phyloP scores from a whole-genome alignment of 1,284 basidiomycete genomes.

The Neonothopanus nambi region DNA sequence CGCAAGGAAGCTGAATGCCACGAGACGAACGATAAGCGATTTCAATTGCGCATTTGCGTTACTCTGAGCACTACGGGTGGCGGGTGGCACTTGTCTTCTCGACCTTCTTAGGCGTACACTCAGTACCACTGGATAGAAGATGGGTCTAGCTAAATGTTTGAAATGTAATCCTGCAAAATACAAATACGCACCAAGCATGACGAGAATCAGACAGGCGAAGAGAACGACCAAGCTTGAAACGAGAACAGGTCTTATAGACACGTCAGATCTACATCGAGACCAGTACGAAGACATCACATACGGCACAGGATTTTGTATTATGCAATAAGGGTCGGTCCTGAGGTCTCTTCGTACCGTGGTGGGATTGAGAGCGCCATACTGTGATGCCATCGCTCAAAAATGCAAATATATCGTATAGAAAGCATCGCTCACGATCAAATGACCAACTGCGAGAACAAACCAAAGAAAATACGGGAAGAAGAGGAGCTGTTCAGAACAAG shows the following conservation, averaged over 20 bases:
- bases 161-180: neutral
- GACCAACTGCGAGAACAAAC: conserved; percentile 1
- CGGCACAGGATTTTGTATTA: neutral
- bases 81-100: neutral
- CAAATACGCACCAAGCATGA: conserved; percentile 5
- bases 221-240: neutral
- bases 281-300: neutral
- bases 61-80: neutral
- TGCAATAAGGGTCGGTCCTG: neutral
- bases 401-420: neutral
- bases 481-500: neutral
- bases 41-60: neutral
- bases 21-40: neutral
- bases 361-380: neutral
- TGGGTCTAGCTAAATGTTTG: neutral
- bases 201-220: neutral
- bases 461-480: neutral
- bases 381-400: neutral
- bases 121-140: neutral
- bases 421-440: neutral
- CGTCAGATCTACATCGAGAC: neutral
- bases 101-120: neutral
- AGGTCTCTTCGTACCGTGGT: conserved; percentile 1
- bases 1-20: neutral
- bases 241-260: conserved; percentile 3